phyloP scores from a whole-genome alignment of 2,329 filamentous ascomycete genomes.

The Trichoderma aggressivum region DNA sequence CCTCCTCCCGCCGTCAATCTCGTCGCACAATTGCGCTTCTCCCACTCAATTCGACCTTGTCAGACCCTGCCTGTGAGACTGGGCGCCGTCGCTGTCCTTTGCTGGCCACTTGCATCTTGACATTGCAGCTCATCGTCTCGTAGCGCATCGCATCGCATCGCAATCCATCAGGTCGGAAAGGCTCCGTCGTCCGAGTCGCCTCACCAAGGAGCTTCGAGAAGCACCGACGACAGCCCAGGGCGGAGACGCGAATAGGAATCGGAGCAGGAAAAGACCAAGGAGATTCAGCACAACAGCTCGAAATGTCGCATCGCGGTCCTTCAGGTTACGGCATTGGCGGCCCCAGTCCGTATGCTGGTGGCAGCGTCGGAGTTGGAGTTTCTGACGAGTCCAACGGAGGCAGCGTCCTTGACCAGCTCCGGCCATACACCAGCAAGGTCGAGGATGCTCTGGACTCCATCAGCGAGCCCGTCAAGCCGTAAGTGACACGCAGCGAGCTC shows the following conservation, averaged over 20 bases:
- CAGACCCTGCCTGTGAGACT: background rate
- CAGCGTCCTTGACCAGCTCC: slow-evolving; percentile 71
- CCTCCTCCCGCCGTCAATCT: background rate
- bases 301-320: slow-evolving; percentile 55
- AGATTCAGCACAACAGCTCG: background rate
- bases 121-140: background rate
- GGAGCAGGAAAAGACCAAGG: background rate
- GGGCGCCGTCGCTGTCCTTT: background rate
- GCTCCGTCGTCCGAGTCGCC: background rate
- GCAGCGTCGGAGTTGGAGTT: slow-evolving; percentile 49
- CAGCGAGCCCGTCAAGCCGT: slow-evolving; percentile 94
- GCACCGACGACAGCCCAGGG: background rate
- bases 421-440: slow-evolving; percentile 96
- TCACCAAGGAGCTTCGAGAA: background rate
- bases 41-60: slow-evolving; percentile 5
- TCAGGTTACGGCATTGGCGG: slow-evolving; percentile 81
- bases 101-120: background rate
- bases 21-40: slow-evolving; percentile 14
- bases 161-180: background rate
- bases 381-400: slow-evolving; percentile 55
- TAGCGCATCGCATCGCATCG: background rate
- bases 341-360: slow-evolving; percentile 59
- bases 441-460: slow-evolving; percentile 86
- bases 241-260: background rate
- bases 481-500: slow-evolving; percentile 26